Base-by-base conservation (phyloP, 768 basidiomycete genomes). In the Chalciporus chontae region DNA sequence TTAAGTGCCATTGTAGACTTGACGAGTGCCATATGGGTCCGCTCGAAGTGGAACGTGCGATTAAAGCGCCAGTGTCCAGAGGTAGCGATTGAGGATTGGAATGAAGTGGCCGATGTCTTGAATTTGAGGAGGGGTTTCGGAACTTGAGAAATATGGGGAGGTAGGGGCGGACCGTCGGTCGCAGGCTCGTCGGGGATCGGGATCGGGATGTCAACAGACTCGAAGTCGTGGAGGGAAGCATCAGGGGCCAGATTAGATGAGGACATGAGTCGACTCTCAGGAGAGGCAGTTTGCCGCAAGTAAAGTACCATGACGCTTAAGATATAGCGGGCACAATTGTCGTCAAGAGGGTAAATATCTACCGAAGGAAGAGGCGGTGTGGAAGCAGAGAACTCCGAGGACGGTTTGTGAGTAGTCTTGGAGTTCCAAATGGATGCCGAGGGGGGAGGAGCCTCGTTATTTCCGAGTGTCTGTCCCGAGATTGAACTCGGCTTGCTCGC, bases 241-340 rank as follows among this genome's bases (percentile, higher is more conserved):
- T 85, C 77, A 34, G 84, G 79, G 18, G 77, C 81, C 27, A 79
- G 73, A 55, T 76, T 82, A 18, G 80, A 79, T 17, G 81, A 77
- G 61, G 79, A 81, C 69, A 78, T 76, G n/a, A 80, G 69, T 8
- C 77, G 72, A 27, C 71, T 68, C 15, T 87, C 83, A 18, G 75
- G 67, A 29, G 77, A 71, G 0, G 81, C 73, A 0, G 86, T 85
- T 63, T 90, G 84, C 15, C 89, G 80, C 31, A 92, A 77, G 64
- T 88, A 90, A n/a, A 85, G 69, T 15, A 90, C 78, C 80, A 94
- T 84, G 39, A 93, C 84, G 63, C 83, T 84, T 46, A 94, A 72
- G 40, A 92, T 77, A 64, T 92, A 91, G 64, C 78, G 81, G 21
- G 89, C 90, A 56, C 89, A 85, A 31, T 77, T 75, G 53, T 94